Evolutionary conservation across 148 eudicot species (phyloP), one percentile per base, ranked within the genome.

Genomic region (Amaranthus palmeri): DNA sequence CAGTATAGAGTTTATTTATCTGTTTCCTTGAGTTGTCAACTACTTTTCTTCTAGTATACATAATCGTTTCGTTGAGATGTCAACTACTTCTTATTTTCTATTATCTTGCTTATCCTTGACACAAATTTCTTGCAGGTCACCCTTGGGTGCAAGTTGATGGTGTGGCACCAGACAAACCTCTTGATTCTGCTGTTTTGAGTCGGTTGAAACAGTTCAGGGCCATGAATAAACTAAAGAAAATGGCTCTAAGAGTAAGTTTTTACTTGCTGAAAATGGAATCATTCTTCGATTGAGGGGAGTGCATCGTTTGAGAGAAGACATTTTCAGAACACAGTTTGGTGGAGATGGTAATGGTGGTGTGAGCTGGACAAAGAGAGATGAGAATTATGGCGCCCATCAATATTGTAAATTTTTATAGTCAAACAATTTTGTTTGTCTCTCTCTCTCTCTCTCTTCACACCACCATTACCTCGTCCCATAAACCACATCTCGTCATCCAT

Each of bases 131-230:
- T 70, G 70, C 84, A 91, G 97, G 92, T 67, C 97, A 91, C 69
- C 97, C 93, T 42, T 91, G 97, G 97, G 91, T 91, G 68, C 93
- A 86, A 70, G 85, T 88, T 71, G 93, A 80, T 78, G 93, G 97
- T 66, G 89, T 76, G 40, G 97, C 97, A 71, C 93, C 93, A 56
- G 97, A 91, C 76, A 91, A 83, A 77, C 97, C 97, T 85, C 97
- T 91, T 61, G 97, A 91, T 81, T 91, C 93, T 67, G 97, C 97
- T 64, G 93, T 91, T 71, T 77, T 91, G 81, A 85, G 86, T 79
- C 93, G 97, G 58, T 73, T 91, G 84, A 91, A 84, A 75, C 97
- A 91, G 74, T 91, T 89, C 72, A 85, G 92, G 61, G 96, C 92
- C 57, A 88, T 88, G 96, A 88, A 90, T 82, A 87, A 79, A 76